phyloP scores from a whole-genome alignment of 2,329 filamentous ascomycete genomes.

The Cucurbitaria berberidis region DNA sequence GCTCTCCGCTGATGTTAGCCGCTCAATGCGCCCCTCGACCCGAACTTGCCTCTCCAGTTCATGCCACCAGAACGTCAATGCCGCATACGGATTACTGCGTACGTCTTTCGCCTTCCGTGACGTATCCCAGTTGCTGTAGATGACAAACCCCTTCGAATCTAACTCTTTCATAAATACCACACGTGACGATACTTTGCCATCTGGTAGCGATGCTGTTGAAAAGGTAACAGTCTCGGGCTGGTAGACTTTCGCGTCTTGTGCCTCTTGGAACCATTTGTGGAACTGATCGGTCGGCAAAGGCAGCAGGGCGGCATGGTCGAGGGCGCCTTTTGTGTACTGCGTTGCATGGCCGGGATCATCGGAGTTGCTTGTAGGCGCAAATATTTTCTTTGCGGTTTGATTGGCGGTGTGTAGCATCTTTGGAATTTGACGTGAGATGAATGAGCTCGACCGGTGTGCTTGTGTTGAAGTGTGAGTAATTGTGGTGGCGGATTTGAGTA shows the following conservation, averaged over 20 bases:
- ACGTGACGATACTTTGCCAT: constrained; percentile 81
- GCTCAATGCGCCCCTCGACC: constrained; percentile 77
- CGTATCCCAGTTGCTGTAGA: constrained; percentile 92
- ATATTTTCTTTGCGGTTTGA: constrained; percentile 50
- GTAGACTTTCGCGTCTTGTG: constrained; percentile 65
- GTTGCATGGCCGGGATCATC: constrained; percentile 68
- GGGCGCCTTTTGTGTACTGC: constrained; percentile 73
- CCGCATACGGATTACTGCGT: constrained; percentile 74
- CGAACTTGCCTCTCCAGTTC: constrained; percentile 86
- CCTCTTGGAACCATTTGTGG: constrained; percentile 83
- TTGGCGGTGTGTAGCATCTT: constrained; percentile 37
- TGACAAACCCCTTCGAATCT: constrained; percentile 79
- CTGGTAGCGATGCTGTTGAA: constrained; percentile 82
- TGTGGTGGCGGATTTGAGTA: background rate
- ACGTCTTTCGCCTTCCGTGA: constrained; percentile 73
- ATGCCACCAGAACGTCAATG: constrained; percentile 90
- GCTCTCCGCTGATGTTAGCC: constrained; percentile 73
- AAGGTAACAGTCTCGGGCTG: constrained; percentile 90
- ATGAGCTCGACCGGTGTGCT: background rate
- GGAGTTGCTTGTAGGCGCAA: constrained; percentile 66
- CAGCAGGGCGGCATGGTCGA: constrained; percentile 67
- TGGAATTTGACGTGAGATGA: background rate
- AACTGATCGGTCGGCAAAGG: constrained; percentile 80
- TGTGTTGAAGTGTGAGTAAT: background rate
- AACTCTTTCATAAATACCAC: constrained; percentile 96